A percentile compares a stretch with the other conserved stretches of the same genome.
These are phyloP conservation scores for Euptelea pleiosperma DNA, from an alignment of 164 flowering plant species.

Conservation along the genomic window DNA sequence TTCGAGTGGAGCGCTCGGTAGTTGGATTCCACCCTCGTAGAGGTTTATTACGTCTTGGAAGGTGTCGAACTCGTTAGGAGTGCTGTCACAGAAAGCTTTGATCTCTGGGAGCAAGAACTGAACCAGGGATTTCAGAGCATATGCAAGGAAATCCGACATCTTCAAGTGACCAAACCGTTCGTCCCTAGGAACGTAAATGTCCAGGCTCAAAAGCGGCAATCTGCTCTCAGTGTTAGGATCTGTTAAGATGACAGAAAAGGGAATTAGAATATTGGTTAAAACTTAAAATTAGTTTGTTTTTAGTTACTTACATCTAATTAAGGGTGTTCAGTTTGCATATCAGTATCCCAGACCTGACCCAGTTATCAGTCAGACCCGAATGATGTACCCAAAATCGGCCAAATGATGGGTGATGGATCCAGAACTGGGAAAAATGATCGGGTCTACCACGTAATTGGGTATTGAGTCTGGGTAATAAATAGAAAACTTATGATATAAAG, in stretches of 20 bases:
- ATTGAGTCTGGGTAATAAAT: too few relatives aligned
- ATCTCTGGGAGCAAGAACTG: slow-evolving; percentile 65
- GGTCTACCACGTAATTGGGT: too few relatives aligned
- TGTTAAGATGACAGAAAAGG: slow-evolving; percentile 18
- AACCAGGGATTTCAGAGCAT: slow-evolving; percentile 59
- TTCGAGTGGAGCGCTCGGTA: slow-evolving; percentile 31
- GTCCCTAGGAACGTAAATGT: slow-evolving; percentile 88
- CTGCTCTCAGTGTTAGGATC: slow-evolving; percentile 68
- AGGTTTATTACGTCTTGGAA: slow-evolving; percentile 60
- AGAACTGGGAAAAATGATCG: too few relatives aligned
- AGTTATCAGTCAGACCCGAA: too few relatives aligned
- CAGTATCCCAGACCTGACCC: too few relatives aligned
- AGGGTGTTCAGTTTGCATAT: too few relatives aligned
- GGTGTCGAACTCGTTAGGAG: slow-evolving; percentile 70
- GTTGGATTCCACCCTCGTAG: slow-evolving; percentile 61
- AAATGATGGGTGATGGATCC: too few relatives aligned
- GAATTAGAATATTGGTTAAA: neutral
- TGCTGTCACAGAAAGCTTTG: slow-evolving; percentile 44
- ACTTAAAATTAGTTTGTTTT: too few relatives aligned
- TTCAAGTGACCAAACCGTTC: slow-evolving; percentile 74
- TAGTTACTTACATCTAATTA: too few relatives aligned
- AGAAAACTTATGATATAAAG: too few relatives aligned
- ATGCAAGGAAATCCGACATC: slow-evolving; percentile 79
- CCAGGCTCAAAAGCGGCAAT: slow-evolving; percentile 54
- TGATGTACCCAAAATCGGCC: too few relatives aligned